Base-by-base conservation (phyloP, 345 rosid genomes). In the Pistacia integerrima region DNA sequence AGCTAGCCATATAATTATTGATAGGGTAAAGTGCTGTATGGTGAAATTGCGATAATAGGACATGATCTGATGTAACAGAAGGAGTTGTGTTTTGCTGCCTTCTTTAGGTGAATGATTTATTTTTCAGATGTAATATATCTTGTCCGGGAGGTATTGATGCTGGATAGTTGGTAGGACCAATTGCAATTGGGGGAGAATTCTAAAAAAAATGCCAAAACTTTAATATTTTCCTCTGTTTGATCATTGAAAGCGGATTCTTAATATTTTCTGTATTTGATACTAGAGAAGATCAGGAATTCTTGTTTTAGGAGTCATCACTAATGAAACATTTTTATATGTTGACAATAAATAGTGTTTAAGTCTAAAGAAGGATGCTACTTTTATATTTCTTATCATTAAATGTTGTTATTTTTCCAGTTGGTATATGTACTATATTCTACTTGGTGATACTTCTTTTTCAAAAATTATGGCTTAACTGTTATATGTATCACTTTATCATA, bases 11-110 rank as follows among this genome's bases (percentile, higher is more conserved):
- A 13, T 41, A 38, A 28, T 38, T 52, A 22, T 14, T 71, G 64
- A 13, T 30, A 41, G 54, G 74, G 65, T 11, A 71, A 49, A 25
- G n/a, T 70, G 36, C 54, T 71, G 64, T 71, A 30, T 71, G 64
- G 57, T 38, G 55, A 58, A 57, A 17, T 22, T 41, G 54, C 20
- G 18, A 11, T 10, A 69, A 5, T 8, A 16, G 59, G 60, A 30
- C 54, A 14, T 52, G 14, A 49, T 67, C 36, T 67, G 57, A 49
- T 4, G 17, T 51, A 28, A 6, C 8, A 17, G 38, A 16, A 17
- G 44, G 20, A 54, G 44, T 3, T 4, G 25, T 22, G 3, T 9
- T 38, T 25, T 49, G 41, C 72, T 49, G 41, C 35, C 56, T 25
- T 41, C 6, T 41, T 41, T 41, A 8, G 46, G 46, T 41, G 46